These are phyloP conservation scores for Leucaena leucocephala DNA, from an alignment of 306 rosid species.

Conservation along the genomic window DNA sequence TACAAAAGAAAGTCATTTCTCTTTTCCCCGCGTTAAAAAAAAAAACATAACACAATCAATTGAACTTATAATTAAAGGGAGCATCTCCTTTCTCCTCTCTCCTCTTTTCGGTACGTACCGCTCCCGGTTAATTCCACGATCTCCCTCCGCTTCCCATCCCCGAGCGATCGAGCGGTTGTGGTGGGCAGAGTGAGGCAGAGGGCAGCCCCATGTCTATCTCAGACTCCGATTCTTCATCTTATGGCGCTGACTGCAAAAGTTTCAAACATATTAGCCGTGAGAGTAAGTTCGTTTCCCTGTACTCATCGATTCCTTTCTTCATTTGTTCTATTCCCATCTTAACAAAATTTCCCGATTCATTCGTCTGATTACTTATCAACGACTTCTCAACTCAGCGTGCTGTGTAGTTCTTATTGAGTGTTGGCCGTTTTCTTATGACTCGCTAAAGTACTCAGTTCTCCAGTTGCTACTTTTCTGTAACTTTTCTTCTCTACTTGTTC, in stretches of 20 bases:
- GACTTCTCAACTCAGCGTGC: conserved; percentile 1
- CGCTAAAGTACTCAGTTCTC: neutral
- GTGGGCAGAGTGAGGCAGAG: conserved; percentile 13
- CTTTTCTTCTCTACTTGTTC: neutral
- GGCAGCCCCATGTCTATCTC: conserved; percentile 46
- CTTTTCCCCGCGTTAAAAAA: neutral
- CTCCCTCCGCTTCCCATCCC: conserved; percentile 33
- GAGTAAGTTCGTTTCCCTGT: conserved; percentile 37
- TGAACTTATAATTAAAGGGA: neutral
- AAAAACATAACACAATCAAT: neutral
- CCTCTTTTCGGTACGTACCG: neutral
- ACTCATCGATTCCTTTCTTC: neutral
- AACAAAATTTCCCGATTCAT: neutral
- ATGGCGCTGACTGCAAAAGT: conserved; percentile 38
- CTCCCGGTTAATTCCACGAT: conserved; percentile 16
- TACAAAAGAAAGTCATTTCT: neutral
- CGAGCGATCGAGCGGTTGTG: conserved; percentile 30
- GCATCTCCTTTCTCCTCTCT: neutral
- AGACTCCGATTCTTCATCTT: conserved; percentile 49
- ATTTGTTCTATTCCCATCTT: neutral
- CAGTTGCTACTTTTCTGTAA: neutral
- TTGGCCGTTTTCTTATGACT: neutral
- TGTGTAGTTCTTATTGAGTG: conserved; percentile 1
- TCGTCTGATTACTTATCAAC: neutral
- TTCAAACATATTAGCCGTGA: conserved; percentile 52